These are phyloP conservation scores for Phytopythium delawarense DNA, from an alignment of 352 stramenopile species.

Conservation along the genomic window DNA sequence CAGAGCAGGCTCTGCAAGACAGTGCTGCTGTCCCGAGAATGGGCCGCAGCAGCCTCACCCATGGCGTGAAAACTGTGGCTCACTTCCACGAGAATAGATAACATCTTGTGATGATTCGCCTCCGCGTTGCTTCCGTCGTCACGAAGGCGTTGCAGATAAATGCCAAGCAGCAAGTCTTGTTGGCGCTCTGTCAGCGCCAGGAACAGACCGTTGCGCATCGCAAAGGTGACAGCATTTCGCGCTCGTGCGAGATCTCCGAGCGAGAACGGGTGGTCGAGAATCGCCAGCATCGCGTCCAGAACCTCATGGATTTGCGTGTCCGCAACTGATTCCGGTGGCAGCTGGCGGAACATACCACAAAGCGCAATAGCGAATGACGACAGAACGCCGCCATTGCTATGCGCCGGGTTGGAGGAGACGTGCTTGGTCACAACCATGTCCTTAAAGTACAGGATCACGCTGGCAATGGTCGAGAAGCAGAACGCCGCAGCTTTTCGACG, in stretches of 20 bases:
- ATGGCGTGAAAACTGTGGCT: constrained; percentile 69
- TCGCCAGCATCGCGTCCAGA: constrained; percentile 51
- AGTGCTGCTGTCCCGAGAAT: constrained; percentile 32
- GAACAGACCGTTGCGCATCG: constrained; percentile 64
- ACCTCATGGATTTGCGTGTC: constrained; percentile 68
- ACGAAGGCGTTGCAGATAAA: constrained; percentile 51
- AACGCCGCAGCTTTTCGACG: constrained; percentile 51
- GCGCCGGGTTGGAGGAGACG: constrained; percentile 39
- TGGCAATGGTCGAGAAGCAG: constrained; percentile 73
- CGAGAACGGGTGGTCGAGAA: constrained; percentile 72
- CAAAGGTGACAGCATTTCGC: constrained; percentile 73
- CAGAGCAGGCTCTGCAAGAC: constrained; percentile 40
- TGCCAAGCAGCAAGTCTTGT: constrained; percentile 54
- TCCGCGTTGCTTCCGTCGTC: constrained; percentile 29
- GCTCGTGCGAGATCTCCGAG: constrained; percentile 71
- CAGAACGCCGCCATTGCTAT: constrained; percentile 65
- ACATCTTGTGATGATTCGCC: constrained; percentile 63
- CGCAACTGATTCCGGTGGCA: constrained; percentile 55
- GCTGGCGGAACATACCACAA: constrained; percentile 69
- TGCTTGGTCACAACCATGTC: constrained; percentile 67
- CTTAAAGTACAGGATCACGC: constrained; percentile 75
- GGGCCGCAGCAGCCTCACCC: constrained; percentile 49
- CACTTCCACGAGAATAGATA: constrained; percentile 55
- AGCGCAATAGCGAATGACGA: constrained; percentile 68
- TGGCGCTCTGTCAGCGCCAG: constrained; percentile 61